Evolutionary conservation across 75 land plant genomes (phyloP), one percentile per base, ranked within the genome.

Genomic region (Chamaecyparis obtusa): DNA sequence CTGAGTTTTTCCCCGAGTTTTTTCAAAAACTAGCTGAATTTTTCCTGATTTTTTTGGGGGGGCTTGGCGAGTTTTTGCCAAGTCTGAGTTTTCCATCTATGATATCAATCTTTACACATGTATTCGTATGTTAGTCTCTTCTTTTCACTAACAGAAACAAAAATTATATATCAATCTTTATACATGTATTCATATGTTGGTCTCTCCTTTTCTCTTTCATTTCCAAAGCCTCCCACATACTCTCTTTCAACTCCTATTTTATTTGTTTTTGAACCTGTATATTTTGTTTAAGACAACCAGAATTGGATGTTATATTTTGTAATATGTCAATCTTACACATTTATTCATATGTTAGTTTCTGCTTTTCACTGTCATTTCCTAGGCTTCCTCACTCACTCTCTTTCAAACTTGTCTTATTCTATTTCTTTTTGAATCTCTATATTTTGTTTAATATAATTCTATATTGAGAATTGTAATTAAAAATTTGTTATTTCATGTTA

Each of bases 331-430:
- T 51, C 55, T 64, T 24, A 64, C 9, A 64, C 27, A 64, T 64
- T 24, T 27, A 64, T 57, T 57, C 27, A 57, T 57, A 57, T 57
- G 24, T 24, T 21, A 24, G 69, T 64, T 8, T 24, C 69, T 8
- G 9, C 37, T 75, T 74, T 75, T 75, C 78, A 36, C n/a, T 78
- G 39, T 78, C 44, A 78, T 48, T 84, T 49, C 36, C 35, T 84
- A 64, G 11, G 85, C 85, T 6, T 27, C 85, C 35, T 3, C 10
- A 19, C 10, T 78, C 81, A 21, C 81, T 41, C 9, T 39, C 46
- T 78, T 78, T 78, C 81, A 37, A 37, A 41, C 10, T 41, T 10
- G 39, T 17, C 2, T 21, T 21, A 37, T 78, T 39, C 11, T 39
- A 3, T 78, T 27, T 36, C 46, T 78, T 9, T 78, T 19, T 39